These are phyloP conservation scores for Pichia sp. DNA, from an alignment of 1,139 yeast genomes.

Conservation along the genomic window DNA sequence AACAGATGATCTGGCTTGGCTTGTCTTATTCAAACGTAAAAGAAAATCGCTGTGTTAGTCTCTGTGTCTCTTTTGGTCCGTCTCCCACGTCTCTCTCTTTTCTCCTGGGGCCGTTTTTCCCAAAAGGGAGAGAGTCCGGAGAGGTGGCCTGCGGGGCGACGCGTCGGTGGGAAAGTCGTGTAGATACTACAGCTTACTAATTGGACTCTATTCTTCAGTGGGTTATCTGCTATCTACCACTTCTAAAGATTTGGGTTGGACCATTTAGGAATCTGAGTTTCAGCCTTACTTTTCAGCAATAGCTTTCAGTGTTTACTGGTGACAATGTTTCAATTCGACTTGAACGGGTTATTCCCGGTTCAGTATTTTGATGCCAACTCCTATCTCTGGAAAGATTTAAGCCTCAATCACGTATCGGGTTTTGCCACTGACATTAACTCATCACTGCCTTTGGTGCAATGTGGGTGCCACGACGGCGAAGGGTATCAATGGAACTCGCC, in stretches of 20 bases:
- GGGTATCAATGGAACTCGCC: slow-evolving; percentile 74
- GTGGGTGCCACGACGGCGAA: slow-evolving; percentile 45
- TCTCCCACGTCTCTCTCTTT: neutral
- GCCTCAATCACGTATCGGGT: neutral
- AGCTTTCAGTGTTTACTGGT: neutral
- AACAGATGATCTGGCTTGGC: neutral
- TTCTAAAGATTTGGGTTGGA: neutral
- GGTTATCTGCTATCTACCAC: neutral
- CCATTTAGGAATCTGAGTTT: neutral
- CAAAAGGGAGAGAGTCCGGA: neutral
- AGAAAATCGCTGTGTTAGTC: neutral
- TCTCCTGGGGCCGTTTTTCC: neutral
- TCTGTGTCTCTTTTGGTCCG: neutral
- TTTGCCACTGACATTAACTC: neutral
- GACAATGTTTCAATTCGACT: slow-evolving; percentile 10
- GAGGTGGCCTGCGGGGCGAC: neutral
- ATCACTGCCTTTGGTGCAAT: slow-evolving; percentile 12
- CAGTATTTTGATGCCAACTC: slow-evolving; percentile 3
- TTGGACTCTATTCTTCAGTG: neutral
- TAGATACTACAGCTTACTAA: neutral
- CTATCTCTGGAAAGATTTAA: slow-evolving; percentile 2
- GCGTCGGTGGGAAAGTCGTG: neutral
- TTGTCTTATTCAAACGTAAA: neutral
- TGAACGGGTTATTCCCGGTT: slow-evolving; percentile 4
- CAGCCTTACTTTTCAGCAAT: neutral